Conservation (phyloP, 805 yeast genomes). For the Saccharomycopsis sp. region DNA sequence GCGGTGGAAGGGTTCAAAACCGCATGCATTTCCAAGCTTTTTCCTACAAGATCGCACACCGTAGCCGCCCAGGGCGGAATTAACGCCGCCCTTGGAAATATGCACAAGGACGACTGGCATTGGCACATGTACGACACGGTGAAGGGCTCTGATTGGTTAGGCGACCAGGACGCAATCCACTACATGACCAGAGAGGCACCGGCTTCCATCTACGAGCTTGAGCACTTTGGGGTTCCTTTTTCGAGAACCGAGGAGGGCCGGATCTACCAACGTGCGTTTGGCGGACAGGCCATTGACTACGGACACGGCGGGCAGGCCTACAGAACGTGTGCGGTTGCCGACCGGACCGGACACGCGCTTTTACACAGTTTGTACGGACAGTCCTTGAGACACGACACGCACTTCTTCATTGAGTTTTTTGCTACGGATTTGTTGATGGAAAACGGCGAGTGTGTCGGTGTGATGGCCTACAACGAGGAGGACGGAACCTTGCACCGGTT, state of each 20-base stretch:
- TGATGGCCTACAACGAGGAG: slow-evolving; percentile 95
- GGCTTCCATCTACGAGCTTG: slow-evolving; percentile 88
- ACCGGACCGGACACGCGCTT: slow-evolving; percentile 97
- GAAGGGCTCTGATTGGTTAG: slow-evolving; percentile 98
- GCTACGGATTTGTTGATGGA: slow-evolving; percentile 93
- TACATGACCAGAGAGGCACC: slow-evolving; percentile 99
- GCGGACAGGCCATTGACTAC: slow-evolving; percentile 91
- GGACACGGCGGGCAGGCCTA: slow-evolving; percentile 99
- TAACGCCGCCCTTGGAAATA: slow-evolving; percentile 97
- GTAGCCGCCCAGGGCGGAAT: slow-evolving; percentile 99
- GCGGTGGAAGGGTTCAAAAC: slow-evolving; percentile 97
- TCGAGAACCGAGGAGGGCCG: slow-evolving; percentile 95
- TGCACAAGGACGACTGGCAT: slow-evolving; percentile 98
- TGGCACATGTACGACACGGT: slow-evolving; percentile 99
- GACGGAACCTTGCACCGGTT: slow-evolving; percentile 98
- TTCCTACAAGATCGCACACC: slow-evolving; percentile 98
- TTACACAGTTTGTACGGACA: slow-evolving; percentile 95
- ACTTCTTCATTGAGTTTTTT: slow-evolving; percentile 94
- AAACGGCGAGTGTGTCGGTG: slow-evolving; percentile 95
- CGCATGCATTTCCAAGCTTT: slow-evolving; percentile 93
- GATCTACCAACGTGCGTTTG: slow-evolving; percentile 97
- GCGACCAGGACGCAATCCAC: slow-evolving; percentile 98
- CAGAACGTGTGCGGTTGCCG: slow-evolving; percentile 99
- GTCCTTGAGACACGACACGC: slow-evolving; percentile 93
- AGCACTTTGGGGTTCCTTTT: slow-evolving; percentile 97